Base-by-base conservation (phyloP, 805 yeast species). In the Yueomyces sinensis region DNA sequence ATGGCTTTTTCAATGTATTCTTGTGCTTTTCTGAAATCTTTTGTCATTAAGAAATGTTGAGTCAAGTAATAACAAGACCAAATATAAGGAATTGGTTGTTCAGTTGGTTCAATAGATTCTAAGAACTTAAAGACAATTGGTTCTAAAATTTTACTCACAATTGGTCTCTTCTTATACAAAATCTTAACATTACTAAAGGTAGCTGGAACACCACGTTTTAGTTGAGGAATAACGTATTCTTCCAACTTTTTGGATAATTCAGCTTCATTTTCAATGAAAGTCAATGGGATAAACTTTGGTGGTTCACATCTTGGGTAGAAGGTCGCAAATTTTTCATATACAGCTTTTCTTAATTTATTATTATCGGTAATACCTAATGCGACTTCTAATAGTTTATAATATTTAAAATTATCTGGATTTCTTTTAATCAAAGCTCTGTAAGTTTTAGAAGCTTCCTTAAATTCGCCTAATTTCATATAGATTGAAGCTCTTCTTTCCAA, bases 221-320 rank as follows among this genome's bases (percentile, higher is more conserved):
- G 68, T 49, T 78, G 82, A 4, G 65, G 56, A 4, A 68, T 38
- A 31, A 87, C 57, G 52, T 86, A 91, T 2, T 54, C 53, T 22
- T 58, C 45, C 5, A 72, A 74, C 35, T 69, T 68, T 9, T 39
- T 39, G 30, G 57, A 59, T 31, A 65, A 54, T 19, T 69, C 63
- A 29, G 51, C 52, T 9, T 67, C 68, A 13, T 77, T 75, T 11
- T 70, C 61, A 29, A 82, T 60, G 44, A 83, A 82, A 0, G 80
- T 69, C 50, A 89, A 66, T 13, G 96, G 96, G 33, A 84, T 67
- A 43, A 71, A 74, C 44, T 68, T 68, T 20, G 91, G 86, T 19
- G 89, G 76, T 50, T 86, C 95, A 2, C 89, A 74, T 43, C 68
- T 74, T 24, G 96, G 96, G 56, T 84, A 87, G 49, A 82, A 76